Percentiles rank a stretch among this genome's conserved stretches.
phyloP scores from a whole-genome alignment of 1,284 basidiomycete species.

The Malassezia equina region DNA sequence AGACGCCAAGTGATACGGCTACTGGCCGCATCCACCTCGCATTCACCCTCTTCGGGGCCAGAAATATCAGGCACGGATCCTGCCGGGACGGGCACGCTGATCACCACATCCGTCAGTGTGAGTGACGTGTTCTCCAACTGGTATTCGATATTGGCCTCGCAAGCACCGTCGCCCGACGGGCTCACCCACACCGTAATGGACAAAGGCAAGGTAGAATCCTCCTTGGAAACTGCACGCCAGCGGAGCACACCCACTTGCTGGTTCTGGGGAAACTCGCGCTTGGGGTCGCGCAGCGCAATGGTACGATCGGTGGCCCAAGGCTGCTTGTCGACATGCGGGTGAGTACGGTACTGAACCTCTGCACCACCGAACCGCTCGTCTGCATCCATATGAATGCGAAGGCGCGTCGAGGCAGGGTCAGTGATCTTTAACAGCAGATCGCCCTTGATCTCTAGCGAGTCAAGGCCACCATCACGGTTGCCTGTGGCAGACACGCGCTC shows the following conservation, averaged over 20 bases:
- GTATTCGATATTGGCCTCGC: slow-evolving; percentile 91
- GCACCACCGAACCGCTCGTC: slow-evolving; percentile 59
- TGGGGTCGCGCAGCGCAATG: slow-evolving; percentile 73
- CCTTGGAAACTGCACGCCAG: slow-evolving; percentile 82
- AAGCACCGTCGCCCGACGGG: slow-evolving; percentile 63
- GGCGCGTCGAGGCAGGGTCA: slow-evolving; percentile 64
- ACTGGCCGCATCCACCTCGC: slow-evolving; percentile 66
- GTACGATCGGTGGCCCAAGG: slow-evolving; percentile 58
- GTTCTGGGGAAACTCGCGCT: slow-evolving; percentile 73
- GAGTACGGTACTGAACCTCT: slow-evolving; percentile 81
- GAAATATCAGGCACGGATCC: slow-evolving; percentile 63
- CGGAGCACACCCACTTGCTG: slow-evolving; percentile 68
- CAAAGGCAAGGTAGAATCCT: slow-evolving; percentile 80
- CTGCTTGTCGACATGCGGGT: slow-evolving; percentile 86
- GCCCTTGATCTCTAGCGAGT: slow-evolving; percentile 80
- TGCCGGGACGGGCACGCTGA: slow-evolving; percentile 80
- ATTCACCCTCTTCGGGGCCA: slow-evolving; percentile 64
- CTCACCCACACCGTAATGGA: slow-evolving; percentile 95
- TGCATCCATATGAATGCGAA: slow-evolving; percentile 59
- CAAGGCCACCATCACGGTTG: slow-evolving; percentile 77
- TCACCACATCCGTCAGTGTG: slow-evolving; percentile 69
- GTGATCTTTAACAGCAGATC: slow-evolving; percentile 83
- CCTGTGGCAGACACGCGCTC: slow-evolving; percentile 72
- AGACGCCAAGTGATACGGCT: slow-evolving; percentile 78
- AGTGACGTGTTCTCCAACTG: slow-evolving; percentile 65